These are phyloP conservation scores for Candida oleophila DNA, from an alignment of 805 yeast species.

Conservation along the genomic window DNA sequence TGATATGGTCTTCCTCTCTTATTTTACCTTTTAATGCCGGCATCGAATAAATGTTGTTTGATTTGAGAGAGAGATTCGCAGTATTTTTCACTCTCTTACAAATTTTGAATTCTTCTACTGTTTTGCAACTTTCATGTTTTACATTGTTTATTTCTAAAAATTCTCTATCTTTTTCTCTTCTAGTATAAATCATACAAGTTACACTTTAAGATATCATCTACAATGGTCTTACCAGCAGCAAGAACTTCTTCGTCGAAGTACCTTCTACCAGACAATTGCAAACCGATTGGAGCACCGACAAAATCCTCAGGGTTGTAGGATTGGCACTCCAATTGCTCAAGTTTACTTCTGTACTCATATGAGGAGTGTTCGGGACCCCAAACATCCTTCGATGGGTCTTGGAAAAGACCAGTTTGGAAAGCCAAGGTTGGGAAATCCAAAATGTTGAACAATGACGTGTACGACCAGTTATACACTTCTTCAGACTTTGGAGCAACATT, in stretches of 20 bases:
- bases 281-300: conserved; percentile 53
- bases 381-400: conserved; percentile 53
- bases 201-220: conserved; percentile 29
- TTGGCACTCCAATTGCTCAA: conserved; percentile 49
- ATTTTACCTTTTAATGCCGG: too few species aligned
- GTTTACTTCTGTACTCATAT: conserved; percentile 41
- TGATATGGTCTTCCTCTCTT: too few species aligned
- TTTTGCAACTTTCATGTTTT: too few species aligned
- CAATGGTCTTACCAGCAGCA: conserved; percentile 43
- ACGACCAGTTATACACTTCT: conserved; percentile 73
- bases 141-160: background rate
- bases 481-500: conserved; percentile 72
- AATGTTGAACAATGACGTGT: conserved; percentile 71
- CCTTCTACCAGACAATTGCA: conserved; percentile 55
- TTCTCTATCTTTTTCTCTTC: background rate
- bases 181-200: conserved; percentile 17
- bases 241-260: conserved; percentile 58
- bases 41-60: too few species aligned
- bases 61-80: too few species aligned
- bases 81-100: too few species aligned
- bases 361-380: conserved; percentile 36
- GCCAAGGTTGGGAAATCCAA: conserved; percentile 68
- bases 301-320: conserved; percentile 48
- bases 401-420: conserved; percentile 61
- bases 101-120: background rate